Evolutionary conservation across 192 early-diverging fungal genomes (phyloP).

Genomic region (Coemansia sp.): DNA sequence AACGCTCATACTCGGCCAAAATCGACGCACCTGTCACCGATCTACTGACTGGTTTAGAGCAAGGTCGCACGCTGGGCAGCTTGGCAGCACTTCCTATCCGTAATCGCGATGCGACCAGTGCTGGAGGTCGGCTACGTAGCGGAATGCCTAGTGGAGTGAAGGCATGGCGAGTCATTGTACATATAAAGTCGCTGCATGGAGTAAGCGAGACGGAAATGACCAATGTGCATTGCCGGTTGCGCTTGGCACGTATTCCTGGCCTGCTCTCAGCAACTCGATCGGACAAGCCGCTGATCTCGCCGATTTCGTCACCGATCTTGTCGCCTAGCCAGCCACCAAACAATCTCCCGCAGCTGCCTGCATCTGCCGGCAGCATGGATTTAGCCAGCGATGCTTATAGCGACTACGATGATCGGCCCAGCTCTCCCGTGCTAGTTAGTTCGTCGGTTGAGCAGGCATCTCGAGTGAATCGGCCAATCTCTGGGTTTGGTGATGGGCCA

Average conservation of each 20-base stretch:
- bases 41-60: conserved; percentile 29
- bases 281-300: conserved; percentile 12
- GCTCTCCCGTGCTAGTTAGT: conserved; percentile 16
- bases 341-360: background rate
- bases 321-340: background rate
- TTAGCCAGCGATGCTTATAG: background rate
- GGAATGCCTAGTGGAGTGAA: background rate
- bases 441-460: conserved; percentile 16
- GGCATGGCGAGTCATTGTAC: conserved; percentile 42
- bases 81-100: conserved; percentile 37
- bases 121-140: too few species aligned
- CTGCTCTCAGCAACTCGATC: conserved; percentile 13
- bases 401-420: background rate
- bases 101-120: background rate
- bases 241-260: conserved; percentile 23
- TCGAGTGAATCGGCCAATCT: conserved; percentile 16
- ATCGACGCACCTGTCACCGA: conserved; percentile 48
- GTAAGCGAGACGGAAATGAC: conserved; percentile 33
- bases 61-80: conserved; percentile 24
- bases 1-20: conserved; percentile 32
- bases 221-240: conserved; percentile 44
- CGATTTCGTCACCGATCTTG: conserved; percentile 4
- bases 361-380: background rate
- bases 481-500: conserved; percentile 40
- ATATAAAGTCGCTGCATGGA: conserved; percentile 29